phyloP scores from a whole-genome alignment of 108 stramenopile species.

The Nitzschia putrida region DNA sequence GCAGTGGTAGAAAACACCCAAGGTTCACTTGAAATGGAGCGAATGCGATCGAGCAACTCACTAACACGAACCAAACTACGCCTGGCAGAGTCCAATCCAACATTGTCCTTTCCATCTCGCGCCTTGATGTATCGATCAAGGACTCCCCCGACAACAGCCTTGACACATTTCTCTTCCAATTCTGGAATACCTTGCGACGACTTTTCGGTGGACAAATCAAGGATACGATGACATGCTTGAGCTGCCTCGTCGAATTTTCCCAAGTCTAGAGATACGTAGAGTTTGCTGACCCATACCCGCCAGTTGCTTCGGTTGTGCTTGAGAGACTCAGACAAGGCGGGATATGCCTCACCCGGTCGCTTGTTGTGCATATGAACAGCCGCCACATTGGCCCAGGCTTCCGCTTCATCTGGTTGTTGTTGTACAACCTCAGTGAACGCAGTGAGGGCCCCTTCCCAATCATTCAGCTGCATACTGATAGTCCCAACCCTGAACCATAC shows the following conservation, averaged over 20 bases:
- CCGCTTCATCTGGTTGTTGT: slow-evolving; percentile 92
- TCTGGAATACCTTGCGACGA: slow-evolving; percentile 60
- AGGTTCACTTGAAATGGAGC: slow-evolving; percentile 45
- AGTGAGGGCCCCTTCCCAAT: slow-evolving; percentile 79
- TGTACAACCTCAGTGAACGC: slow-evolving; percentile 94
- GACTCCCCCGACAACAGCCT: slow-evolving; percentile 70
- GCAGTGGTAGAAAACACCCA: slow-evolving; percentile 79
- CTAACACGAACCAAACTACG: slow-evolving; percentile 66
- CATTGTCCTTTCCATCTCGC: slow-evolving; percentile 21
- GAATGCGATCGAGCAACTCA: slow-evolving; percentile 61
- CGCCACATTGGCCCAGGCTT: slow-evolving; percentile 94
- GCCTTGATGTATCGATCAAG: slow-evolving; percentile 39
- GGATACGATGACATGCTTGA: slow-evolving; percentile 71
- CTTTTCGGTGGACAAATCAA: slow-evolving; percentile 56
- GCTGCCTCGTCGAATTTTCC: slow-evolving; percentile 84
- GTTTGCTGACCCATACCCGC: slow-evolving; percentile 85
- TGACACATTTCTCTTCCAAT: slow-evolving; percentile 74
- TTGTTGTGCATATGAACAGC: slow-evolving; percentile 83
- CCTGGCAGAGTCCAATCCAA: slow-evolving; percentile 54
- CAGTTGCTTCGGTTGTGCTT: slow-evolving; percentile 80
- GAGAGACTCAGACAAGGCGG: slow-evolving; percentile 75
- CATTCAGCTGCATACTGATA: slow-evolving; percentile 83
- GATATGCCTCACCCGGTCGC: slow-evolving; percentile 75
- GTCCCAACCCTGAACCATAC: slow-evolving; percentile 93
- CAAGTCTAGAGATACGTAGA: slow-evolving; percentile 82